These are phyloP conservation scores for Isatis tinctoria DNA, from an alignment of 345 rosid genomes.

Conservation along the genomic window DNA sequence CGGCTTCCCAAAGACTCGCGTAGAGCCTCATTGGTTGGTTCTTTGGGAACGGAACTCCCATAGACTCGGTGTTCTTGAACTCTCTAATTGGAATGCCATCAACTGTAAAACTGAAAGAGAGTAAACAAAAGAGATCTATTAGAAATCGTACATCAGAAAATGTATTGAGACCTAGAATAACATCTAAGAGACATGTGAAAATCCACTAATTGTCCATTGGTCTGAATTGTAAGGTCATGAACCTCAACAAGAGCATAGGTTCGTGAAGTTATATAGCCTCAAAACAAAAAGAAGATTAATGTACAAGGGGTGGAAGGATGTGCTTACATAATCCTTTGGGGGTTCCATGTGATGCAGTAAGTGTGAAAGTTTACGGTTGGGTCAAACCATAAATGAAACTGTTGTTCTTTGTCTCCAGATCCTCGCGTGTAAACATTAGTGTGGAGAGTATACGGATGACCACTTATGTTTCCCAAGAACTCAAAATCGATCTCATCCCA, in stretches of 20 bases:
- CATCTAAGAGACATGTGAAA: not conserved
- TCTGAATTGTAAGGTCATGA: not conserved
- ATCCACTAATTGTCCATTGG: not conserved
- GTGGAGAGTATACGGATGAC: conserved; percentile 36
- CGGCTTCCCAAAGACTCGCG: conserved; percentile 71
- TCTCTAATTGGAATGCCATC: conserved; percentile 70
- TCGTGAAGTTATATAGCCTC: not conserved
- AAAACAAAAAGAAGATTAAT: not conserved
- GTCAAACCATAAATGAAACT: conserved; percentile 42
- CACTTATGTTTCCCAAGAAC: conserved; percentile 43
- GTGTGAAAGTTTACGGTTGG: conserved; percentile 39
- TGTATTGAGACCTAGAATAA: not conserved
- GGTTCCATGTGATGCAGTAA: conserved; percentile 39
- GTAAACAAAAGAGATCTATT: not conserved
- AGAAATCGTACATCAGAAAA: not conserved
- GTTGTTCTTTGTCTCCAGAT: conserved; percentile 41
- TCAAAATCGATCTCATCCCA: conserved; percentile 47
- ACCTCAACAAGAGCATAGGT: not conserved
- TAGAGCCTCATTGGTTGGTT: conserved; percentile 56
- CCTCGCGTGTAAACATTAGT: conserved; percentile 40
- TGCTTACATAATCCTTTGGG: conserved; percentile 36
- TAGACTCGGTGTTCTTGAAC: conserved; percentile 58
- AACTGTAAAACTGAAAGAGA: conserved; percentile 46
- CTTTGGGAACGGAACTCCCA: conserved; percentile 59
- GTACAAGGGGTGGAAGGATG: not conserved